Base-by-base conservation (phyloP, 2,329 filamentous ascomycete species). In the Neopestalotiopsis rosae region DNA sequence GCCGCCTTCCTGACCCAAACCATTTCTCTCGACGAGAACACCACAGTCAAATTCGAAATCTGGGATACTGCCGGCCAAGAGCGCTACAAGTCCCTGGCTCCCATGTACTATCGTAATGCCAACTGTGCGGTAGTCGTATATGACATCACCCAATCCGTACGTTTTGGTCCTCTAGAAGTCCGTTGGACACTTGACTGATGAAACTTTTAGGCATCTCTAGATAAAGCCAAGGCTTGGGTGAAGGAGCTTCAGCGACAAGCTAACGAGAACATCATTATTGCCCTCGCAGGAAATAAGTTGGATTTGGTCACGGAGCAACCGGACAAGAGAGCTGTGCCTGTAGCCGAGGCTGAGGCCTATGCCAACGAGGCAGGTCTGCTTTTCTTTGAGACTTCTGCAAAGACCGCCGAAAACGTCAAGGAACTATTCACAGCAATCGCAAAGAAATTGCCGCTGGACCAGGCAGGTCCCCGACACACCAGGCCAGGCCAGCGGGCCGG, bases 71-170 rank as follows among this genome's bases (percentile, higher is more conserved):
- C 96, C 72, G 96, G 96, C 72, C 96, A 99, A 85, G 96, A 99
- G 84, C 91, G 97, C 79, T 99, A 98, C 89, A 98, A 98, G 88
- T 98, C 96, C 13, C 88, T 99, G 74, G 96, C 96, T 42, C 96
- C 96, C 76, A 99, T 99, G 96, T 99, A 99, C 87, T 99, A 99
- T 86, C 88, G 97, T 77, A 99, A 99, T 81, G 97, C 97, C 76
- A 98, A 99, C 89, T 98, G 96, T 84, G 96, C 97, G 69, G 95
- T 99, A 40, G 95, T 99, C 63, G 96, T 99, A 74, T 99, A 99
- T 83, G 96, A 99, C 84, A 98, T 99, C 79, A 99, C 96, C 79
- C 96, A 99, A 89, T 94, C 96, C 74, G 96, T 99, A 91, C 93
- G 83, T 59, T 70, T 42, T 49, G 64, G 49, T n/a, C 45, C 32